Evolutionary conservation across 257 asterid species (phyloP), one percentile per base, ranked within the genome.

Genomic region (Salvia hispanica): DNA sequence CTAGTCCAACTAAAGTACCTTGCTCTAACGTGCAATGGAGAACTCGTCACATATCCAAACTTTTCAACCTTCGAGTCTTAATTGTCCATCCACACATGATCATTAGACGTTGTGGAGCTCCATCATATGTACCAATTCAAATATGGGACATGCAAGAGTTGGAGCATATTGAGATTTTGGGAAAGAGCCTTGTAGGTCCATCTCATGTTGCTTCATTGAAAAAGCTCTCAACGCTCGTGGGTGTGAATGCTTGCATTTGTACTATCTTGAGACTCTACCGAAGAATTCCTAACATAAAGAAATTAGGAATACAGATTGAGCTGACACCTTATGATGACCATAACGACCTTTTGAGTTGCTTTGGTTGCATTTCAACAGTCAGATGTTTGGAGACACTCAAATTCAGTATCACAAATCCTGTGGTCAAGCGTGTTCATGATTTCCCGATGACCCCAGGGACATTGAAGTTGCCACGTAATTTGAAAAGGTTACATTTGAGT

Each of bases 131-230:
- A 14, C 64, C 36, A 33, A 33, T 33, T 2, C 3, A 57, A 9
- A 58, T 58, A 58, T 58, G 63, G 63, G 63, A 58, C 34, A 58
- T 58, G 63, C 7, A 33, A 34, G 63, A 33, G 14, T 42, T 58
- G 25, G 16, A 58, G 63, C 63, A 58, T 31, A 31, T 58, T 58
- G 45, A 58, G 63, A 34, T 58, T 25, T 2, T 58, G 46, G 46
- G 63, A 34, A 58, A 42, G 45, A 58, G 16, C 46, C 44, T 58
- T 12, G 45, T 9, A 3, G 1, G 8, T 34, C 40, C 46, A 5
- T 33, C 7, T n/a, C 7, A 42, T 34, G 12, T 3, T 9, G 12
- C 12, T 58, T 57, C 45, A 4, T 13, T 57, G 45, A 4, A 34
- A 13, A 57, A 58, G 2, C 28, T 58, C 28, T 58, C 45, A 13